A percentile compares a stretch with the other conserved stretches of the same genome.
These are phyloP conservation scores for Hygrophoropsis aurantiaca DNA, from an alignment of 768 basidiomycete genomes.

Conservation along the genomic window DNA sequence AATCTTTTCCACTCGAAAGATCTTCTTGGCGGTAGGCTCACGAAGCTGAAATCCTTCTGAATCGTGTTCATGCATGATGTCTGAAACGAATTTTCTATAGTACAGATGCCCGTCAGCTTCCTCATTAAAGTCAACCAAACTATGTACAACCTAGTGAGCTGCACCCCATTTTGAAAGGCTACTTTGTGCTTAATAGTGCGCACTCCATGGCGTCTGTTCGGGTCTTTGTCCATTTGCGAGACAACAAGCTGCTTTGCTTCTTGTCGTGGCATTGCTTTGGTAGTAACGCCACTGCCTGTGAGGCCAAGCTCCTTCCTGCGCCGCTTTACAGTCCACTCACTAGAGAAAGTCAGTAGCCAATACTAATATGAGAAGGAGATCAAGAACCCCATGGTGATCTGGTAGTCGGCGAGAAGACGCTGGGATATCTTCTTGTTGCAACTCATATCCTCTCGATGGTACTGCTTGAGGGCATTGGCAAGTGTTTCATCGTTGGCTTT, in stretches of 20 bases:
- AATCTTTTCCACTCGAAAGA: constrained; percentile 19
- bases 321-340: constrained; percentile 14
- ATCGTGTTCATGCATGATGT: constrained; percentile 31
- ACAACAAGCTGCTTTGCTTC: constrained; percentile 12
- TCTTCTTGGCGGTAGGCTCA: constrained; percentile 29
- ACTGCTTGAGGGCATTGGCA: too few relatives aligned
- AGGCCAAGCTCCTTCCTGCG: constrained; percentile 10
- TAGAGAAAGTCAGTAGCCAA: too few relatives aligned
- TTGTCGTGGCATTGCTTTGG: constrained; percentile 3
- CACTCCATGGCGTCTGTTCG: constrained; percentile 8
- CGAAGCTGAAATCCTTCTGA: constrained; percentile 25
- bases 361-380: background rate
- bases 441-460: constrained; percentile 4
- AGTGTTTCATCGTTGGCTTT: too few relatives aligned
- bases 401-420: constrained; percentile 1
- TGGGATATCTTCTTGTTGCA: background rate
- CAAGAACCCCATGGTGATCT: constrained; percentile 4
- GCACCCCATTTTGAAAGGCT: constrained; percentile 4
- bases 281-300: constrained; percentile 7
- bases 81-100: constrained; percentile 14
- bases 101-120: too few relatives aligned
- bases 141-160: constrained; percentile 9
- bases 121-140: background rate
- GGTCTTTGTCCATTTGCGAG: constrained; percentile 15
- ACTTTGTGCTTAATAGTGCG: constrained; percentile 14